Conservation (phyloP, 1,139 yeast species). For the Groenewaldozyma auringiensis region DNA sequence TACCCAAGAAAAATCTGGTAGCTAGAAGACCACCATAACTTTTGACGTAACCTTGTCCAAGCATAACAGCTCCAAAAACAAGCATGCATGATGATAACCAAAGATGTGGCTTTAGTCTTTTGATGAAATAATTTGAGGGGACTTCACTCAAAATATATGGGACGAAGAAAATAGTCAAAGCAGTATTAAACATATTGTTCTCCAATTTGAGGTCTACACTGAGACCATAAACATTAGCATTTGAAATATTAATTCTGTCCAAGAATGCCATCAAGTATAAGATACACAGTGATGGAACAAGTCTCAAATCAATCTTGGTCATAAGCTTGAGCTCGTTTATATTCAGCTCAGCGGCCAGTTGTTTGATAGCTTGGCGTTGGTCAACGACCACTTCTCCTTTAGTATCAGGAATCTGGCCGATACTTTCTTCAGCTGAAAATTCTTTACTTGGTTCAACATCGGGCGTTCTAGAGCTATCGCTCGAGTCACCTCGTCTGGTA, state of each 20-base stretch:
- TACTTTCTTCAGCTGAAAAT: no score
- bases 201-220: conserved; percentile 42
- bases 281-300: conserved; percentile 63
- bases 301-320: conserved; percentile 57
- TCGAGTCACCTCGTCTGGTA: no score
- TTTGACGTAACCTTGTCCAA: conserved; percentile 58
- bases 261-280: conserved; percentile 61
- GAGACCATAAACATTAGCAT: conserved; percentile 65
- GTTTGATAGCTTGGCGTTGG: conserved; percentile 26
- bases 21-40: conserved; percentile 52
- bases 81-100: conserved; percentile 54
- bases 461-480: no score
- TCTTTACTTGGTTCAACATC: no score
- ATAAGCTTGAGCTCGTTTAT: conserved; percentile 44
- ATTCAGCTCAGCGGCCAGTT: conserved; percentile 37
- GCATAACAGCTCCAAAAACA: conserved; percentile 54
- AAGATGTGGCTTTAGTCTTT: conserved; percentile 53
- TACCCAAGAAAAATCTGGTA: conserved; percentile 56
- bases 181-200: conserved; percentile 54
- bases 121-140: conserved; percentile 55
- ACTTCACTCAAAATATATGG: conserved; percentile 65
- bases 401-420: no score
- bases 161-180: conserved; percentile 59
- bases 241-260: conserved; percentile 68
- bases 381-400: no score